Evolutionary conservation across 2,329 filamentous ascomycete species (phyloP).

Genomic region (Bisporella sp.): DNA sequence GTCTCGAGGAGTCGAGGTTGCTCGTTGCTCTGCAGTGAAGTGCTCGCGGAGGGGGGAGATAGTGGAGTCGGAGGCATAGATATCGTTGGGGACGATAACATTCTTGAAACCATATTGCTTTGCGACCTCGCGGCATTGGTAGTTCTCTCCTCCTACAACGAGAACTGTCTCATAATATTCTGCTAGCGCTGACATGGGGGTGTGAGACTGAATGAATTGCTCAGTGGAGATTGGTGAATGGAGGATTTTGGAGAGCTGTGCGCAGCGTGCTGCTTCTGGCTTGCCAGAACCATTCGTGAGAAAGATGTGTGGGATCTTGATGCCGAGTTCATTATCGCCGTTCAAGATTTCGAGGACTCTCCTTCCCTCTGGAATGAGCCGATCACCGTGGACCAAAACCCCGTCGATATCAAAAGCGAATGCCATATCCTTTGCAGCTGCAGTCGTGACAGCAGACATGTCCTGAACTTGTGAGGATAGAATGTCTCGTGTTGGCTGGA

Average conservation of each 20-base stretch:
- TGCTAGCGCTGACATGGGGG: constrained; percentile 66
- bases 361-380: constrained; percentile 61
- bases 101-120: constrained; percentile 70
- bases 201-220: constrained; percentile 74
- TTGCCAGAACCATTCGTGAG: constrained; percentile 70
- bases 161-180: constrained; percentile 74
- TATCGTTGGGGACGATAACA: constrained; percentile 67
- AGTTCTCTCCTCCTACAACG: constrained; percentile 69
- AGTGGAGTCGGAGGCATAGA: constrained; percentile 60
- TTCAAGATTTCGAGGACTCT: constrained; percentile 64
- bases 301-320: constrained; percentile 71
- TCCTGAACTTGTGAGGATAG: constrained; percentile 65
- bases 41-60: constrained; percentile 60
- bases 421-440: constrained; percentile 69
- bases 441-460: constrained; percentile 57
- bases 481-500: constrained; percentile 58
- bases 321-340: constrained; percentile 69
- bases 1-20: constrained; percentile 61
- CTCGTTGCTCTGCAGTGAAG: constrained; percentile 62
- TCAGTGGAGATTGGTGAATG: constrained; percentile 58
- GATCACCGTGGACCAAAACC: constrained; percentile 67
- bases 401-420: constrained; percentile 76
- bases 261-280: constrained; percentile 56
- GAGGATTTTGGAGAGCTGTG: constrained; percentile 62
- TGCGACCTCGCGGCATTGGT: constrained; percentile 66